phyloP scores from a whole-genome alignment of 2,329 filamentous ascomycete species.

The Seiridium unicorne region DNA sequence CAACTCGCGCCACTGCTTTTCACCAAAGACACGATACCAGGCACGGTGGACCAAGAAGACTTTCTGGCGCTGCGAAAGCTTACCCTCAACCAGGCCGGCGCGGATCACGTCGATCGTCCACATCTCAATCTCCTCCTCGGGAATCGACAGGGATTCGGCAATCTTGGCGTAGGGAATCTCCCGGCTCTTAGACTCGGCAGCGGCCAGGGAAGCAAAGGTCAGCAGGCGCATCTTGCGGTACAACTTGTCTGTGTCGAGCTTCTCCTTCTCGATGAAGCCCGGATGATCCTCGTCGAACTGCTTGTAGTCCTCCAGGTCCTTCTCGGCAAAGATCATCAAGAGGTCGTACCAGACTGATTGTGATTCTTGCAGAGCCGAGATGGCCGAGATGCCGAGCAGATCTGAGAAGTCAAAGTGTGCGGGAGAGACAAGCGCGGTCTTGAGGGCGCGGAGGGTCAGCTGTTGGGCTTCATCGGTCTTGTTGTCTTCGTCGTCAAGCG shows the following conservation, averaged over 20 bases:
- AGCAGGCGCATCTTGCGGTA: conserved; percentile 96
- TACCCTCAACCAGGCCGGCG: conserved; percentile 91
- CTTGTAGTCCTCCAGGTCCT: conserved; percentile 91
- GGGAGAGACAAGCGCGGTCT: conserved; percentile 51
- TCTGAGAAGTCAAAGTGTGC: conserved; percentile 73
- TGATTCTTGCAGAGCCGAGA: conserved; percentile 83
- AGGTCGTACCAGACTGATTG: conserved; percentile 86
- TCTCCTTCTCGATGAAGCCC: conserved; percentile 76
- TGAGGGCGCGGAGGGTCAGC: conserved; percentile 56
- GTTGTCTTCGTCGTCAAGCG: conserved; percentile 57
- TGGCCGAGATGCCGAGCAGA: conserved; percentile 74
- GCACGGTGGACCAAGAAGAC: conserved; percentile 95
- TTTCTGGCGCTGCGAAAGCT: conserved; percentile 87
- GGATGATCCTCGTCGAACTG: conserved; percentile 93
- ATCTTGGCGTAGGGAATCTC: conserved; percentile 88
- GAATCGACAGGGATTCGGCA: conserved; percentile 79
- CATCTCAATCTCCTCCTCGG: conserved; percentile 84
- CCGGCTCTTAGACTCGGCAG: conserved; percentile 70
- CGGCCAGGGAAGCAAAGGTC: conserved; percentile 86
- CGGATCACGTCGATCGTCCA: conserved; percentile 99
- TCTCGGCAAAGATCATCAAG: conserved; percentile 91
- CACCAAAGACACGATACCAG: conserved; percentile 94
- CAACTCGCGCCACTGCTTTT: conserved; percentile 98
- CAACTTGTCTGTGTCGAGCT: conserved; percentile 69
- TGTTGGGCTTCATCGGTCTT: conserved; percentile 60